Evolutionary conservation across 495 filamentous ascomycete genomes (phyloP).

Genomic region (Massariosphaeria phaeospora): DNA sequence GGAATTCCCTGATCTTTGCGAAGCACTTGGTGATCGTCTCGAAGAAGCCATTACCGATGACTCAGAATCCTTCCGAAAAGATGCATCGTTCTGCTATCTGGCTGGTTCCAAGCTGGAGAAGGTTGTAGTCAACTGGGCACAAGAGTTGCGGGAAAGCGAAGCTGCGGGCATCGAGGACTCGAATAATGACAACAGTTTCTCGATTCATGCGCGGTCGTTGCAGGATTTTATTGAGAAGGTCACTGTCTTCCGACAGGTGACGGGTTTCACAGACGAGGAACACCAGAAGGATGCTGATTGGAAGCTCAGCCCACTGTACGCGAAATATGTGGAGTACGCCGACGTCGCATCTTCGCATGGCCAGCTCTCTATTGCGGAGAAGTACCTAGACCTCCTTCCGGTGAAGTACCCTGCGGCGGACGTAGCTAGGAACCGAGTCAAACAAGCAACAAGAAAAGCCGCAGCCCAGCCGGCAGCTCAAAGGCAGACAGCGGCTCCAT

Average conservation of each 20-base stretch:
- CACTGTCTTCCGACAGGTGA: conserved; percentile 90
- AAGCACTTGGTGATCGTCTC: conserved; percentile 88
- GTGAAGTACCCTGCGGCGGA: conserved; percentile 82
- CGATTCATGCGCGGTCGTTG: conserved; percentile 80
- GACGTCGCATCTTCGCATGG: conserved; percentile 91
- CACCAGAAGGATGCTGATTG: conserved; percentile 65
- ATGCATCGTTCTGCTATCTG: conserved; percentile 93
- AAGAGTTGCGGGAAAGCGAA: conserved; percentile 78
- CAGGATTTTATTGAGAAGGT: conserved; percentile 98
- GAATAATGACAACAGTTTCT: conserved; percentile 73
- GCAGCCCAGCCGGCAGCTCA: conserved; percentile 40
- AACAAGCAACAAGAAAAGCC: conserved; percentile 72
- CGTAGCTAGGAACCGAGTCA: conserved; percentile 78
- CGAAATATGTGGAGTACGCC: conserved; percentile 95
- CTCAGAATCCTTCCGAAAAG: conserved; percentile 58
- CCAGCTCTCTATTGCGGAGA: conserved; percentile 76
- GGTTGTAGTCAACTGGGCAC: conserved; percentile 88
- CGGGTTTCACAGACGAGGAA: conserved; percentile 82
- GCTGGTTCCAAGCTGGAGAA: conserved; percentile 96
- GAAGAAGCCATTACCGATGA: conserved; percentile 59
- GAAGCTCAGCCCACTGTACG: conserved; percentile 85
- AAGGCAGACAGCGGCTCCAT: conserved; percentile 18
- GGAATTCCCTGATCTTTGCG: conserved; percentile 94
- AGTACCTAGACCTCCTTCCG: conserved; percentile 86
- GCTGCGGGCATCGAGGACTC: conserved; percentile 63